phyloP scores from a whole-genome alignment of 768 basidiomycete species.

The Lentinus tigrinus region DNA sequence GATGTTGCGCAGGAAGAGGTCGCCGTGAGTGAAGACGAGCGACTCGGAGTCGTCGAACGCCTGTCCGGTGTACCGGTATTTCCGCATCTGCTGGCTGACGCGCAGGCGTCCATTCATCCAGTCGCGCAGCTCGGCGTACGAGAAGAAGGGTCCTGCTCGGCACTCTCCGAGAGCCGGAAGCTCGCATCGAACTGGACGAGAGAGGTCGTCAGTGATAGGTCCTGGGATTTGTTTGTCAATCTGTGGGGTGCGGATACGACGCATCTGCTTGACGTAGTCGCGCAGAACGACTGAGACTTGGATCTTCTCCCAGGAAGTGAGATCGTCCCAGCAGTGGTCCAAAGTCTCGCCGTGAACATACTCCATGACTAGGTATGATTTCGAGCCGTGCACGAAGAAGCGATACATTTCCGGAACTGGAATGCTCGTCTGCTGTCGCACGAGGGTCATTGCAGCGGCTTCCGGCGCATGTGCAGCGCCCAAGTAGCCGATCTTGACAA shows the following conservation, averaged over 20 bases:
- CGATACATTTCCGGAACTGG: slow-evolving; percentile 17
- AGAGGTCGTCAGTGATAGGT: slow-evolving; percentile 5
- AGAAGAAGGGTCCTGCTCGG: slow-evolving; percentile 4
- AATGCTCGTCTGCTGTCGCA: slow-evolving; percentile 1
- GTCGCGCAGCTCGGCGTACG: not conserved
- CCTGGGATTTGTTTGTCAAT: slow-evolving; percentile 2
- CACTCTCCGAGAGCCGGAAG: slow-evolving; percentile 1
- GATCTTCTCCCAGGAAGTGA: slow-evolving; percentile 11
- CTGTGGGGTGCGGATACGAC: slow-evolving; percentile 11
- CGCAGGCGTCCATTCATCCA: slow-evolving; percentile 1
- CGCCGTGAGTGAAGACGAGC: slow-evolving; percentile 21
- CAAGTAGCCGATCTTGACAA: not conserved
- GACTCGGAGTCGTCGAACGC: slow-evolving; percentile 17
- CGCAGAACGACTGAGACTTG: slow-evolving; percentile 17
- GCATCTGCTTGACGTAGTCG: slow-evolving; percentile 16
- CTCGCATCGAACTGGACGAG: not conserved
- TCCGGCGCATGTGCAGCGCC: not conserved
- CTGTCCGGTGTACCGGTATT: not conserved
- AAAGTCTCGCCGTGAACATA: slow-evolving; percentile 9
- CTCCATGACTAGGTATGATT: slow-evolving; percentile 9
- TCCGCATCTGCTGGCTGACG: not conserved
- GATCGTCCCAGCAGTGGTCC: slow-evolving; percentile 7
- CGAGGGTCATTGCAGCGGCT: not conserved
- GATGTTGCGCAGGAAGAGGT: slow-evolving; percentile 18
- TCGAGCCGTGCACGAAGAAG: slow-evolving; percentile 7